Base-by-base conservation (phyloP, 1,284 basidiomycete species). In the Melampsora americana region DNA sequence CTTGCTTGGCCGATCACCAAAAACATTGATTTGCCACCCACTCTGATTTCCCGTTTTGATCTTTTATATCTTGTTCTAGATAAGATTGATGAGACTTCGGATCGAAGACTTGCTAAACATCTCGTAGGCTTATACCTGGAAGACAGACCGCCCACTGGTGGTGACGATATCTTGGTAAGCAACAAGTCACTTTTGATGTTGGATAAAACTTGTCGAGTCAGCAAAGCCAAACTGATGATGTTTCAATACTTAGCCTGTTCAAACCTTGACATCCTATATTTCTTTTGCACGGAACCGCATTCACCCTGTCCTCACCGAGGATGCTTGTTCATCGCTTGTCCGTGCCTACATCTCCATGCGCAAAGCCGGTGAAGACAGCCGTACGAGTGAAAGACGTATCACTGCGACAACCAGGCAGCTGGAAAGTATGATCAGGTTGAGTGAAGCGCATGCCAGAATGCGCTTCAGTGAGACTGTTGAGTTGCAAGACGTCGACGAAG, bases 361-460 rank as follows among this genome's bases (percentile, higher is more conserved):
- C 72, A 92, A 92, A 83, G 90, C 92, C 78, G 94, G 95, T 32
- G 89, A 90, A 77, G 94, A 98, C 82, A 90, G 92, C 2, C 89
- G 93, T 28, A 88, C 88, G 1, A 88, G 88, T 77, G 95, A 98
- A 84, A 92, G 93, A 81, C 89, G 95, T 14, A 99, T 99, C 83
- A 99, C 96, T 0, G 95, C 96, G 0, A 99, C 95, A 39, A 98
- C 96, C 0, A 89, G 95, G 70, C 95, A 99, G 84, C 88, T 99
- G 39, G 95, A 99, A 84, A 92, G 90, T 80, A 93, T 99, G 90
- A 98, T 99, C 82, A 92, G 96, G n/a, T 87, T 99, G 35, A 90
- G 91, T 0, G 96, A 99, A 84, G 95, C 91, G 0, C 95, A 99
- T 82, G 95, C 95, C 0, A 88, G 95, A 28, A 97, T 98, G 95